phyloP scores from a whole-genome alignment of 2,329 filamentous ascomycete species.

The Penicillium janthinellum region DNA sequence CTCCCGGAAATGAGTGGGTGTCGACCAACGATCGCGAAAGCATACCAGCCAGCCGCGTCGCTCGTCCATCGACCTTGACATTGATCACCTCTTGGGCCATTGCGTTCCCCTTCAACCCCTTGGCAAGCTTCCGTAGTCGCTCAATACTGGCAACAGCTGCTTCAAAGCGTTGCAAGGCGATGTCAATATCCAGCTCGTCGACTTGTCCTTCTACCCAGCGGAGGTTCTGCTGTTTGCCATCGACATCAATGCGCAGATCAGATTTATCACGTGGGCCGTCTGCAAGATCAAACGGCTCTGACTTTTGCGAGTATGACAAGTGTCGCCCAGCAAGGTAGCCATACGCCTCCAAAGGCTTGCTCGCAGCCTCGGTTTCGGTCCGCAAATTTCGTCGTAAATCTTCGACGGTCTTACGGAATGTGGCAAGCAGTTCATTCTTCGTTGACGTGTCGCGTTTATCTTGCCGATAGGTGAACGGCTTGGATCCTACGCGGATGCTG shows the following conservation, averaged over 20 bases:
- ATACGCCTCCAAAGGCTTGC: constrained; percentile 80
- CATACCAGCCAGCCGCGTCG: constrained; percentile 72
- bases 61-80: constrained; percentile 85
- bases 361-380: constrained; percentile 83
- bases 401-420: constrained; percentile 89
- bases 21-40: constrained; percentile 76
- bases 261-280: constrained; percentile 73
- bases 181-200: constrained; percentile 93
- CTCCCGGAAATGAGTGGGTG: constrained; percentile 72
- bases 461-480: constrained; percentile 92
- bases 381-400: constrained; percentile 83
- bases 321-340: constrained; percentile 83
- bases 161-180: constrained; percentile 87
- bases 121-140: constrained; percentile 76
- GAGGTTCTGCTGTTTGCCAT: constrained; percentile 93
- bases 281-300: constrained; percentile 75
- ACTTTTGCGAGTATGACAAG: constrained; percentile 70
- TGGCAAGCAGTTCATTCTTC: constrained; percentile 79
- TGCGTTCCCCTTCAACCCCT: constrained; percentile 78
- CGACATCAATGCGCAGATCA: constrained; percentile 86
- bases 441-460: constrained; percentile 77
- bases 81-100: constrained; percentile 91
- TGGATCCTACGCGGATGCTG: constrained; percentile 84
- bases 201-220: constrained; percentile 95
- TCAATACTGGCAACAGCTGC: constrained; percentile 81